Percentiles rank a stretch among this genome's conserved stretches.
These are phyloP conservation scores for Lipomyces yarrowii DNA, from an alignment of 1,139 yeast genomes.

Conservation along the genomic window DNA sequence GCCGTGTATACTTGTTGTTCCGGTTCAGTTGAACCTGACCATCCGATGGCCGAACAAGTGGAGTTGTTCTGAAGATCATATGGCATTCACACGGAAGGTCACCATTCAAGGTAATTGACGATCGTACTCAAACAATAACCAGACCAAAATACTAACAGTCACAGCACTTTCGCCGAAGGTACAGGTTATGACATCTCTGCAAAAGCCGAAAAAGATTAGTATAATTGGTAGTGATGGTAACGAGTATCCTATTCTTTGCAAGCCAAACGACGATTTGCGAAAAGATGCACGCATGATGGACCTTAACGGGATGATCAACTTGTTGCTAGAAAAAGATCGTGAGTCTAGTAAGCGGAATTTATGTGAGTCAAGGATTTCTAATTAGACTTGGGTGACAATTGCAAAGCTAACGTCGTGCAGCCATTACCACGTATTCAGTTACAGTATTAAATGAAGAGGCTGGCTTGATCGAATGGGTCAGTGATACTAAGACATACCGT, in stretches of 20 bases:
- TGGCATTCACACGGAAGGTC: conserved; percentile 60
- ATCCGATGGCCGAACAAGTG: conserved; percentile 60
- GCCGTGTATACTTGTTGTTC: conserved; percentile 78
- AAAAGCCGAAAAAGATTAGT: conserved; percentile 79
- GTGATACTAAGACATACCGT: conserved; percentile 78
- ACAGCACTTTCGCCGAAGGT: conserved; percentile 59
- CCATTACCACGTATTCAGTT: conserved; percentile 83
- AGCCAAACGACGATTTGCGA: conserved; percentile 85
- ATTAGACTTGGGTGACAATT: not conserved
- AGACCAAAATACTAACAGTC: conserved; percentile 10
- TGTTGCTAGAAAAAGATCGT: conserved; percentile 63
- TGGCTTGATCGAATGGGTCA: conserved; percentile 94
- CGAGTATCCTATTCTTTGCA: conserved; percentile 73
- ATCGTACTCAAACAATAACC: not conserved
- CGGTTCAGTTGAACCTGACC: conserved; percentile 74
- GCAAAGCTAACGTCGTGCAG: conserved; percentile 6
- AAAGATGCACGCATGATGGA: conserved; percentile 96
- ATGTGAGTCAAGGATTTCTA: conserved; percentile 29
- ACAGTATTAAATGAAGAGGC: conserved; percentile 82
- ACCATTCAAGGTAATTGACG: conserved; percentile 47
- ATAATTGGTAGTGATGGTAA: conserved; percentile 78
- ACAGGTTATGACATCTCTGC: conserved; percentile 75
- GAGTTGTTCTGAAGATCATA: conserved; percentile 49
- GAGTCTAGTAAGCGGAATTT: conserved; percentile 76
- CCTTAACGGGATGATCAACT: conserved; percentile 83